phyloP scores from a whole-genome alignment of 2,329 filamentous ascomycete species.

The Sporothrix pallida region DNA sequence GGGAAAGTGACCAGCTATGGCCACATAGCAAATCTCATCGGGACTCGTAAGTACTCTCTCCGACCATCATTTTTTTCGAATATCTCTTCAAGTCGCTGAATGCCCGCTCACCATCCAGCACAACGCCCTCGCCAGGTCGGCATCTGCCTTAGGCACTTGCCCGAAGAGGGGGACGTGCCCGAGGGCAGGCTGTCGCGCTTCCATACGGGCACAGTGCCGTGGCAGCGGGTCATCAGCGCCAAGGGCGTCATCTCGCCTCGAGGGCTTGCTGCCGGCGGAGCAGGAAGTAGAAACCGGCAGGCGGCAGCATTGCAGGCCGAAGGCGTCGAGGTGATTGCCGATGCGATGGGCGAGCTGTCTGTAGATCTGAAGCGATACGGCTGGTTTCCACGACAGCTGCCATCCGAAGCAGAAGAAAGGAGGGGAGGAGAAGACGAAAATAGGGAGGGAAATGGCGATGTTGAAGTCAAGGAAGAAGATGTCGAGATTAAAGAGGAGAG shows the following conservation, averaged over 20 bases:
- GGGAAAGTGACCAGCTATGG: slow-evolving; percentile 90
- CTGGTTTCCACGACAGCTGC: slow-evolving; percentile 61
- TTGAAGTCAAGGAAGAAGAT: slow-evolving; percentile 27
- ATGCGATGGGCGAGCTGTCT: slow-evolving; percentile 57
- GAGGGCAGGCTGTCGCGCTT: slow-evolving; percentile 59
- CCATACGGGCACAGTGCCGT: slow-evolving; percentile 81
- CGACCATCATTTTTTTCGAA: too few species aligned
- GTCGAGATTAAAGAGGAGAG: slow-evolving; percentile 25
- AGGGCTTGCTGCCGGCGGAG: slow-evolving; percentile 28
- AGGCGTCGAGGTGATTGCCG: slow-evolving; percentile 57
- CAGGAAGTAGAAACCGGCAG: slow-evolving; percentile 49
- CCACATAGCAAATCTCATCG: slow-evolving; percentile 74
- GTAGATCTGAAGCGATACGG: slow-evolving; percentile 60
- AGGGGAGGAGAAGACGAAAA: slow-evolving; percentile 30
- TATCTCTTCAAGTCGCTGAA: neutral
- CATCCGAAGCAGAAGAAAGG: slow-evolving; percentile 49
- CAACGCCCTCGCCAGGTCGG: slow-evolving; percentile 84
- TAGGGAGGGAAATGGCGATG: slow-evolving; percentile 39
- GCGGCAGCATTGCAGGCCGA: slow-evolving; percentile 57
- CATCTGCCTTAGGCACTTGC: slow-evolving; percentile 85
- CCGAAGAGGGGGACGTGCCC: slow-evolving; percentile 44
- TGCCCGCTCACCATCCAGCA: slow-evolving; percentile 52
- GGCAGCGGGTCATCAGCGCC: slow-evolving; percentile 91
- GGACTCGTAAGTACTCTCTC: slow-evolving; percentile 68
- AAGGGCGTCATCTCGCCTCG: slow-evolving; percentile 86